Percentiles rank a stretch among this genome's conserved stretches.
These are phyloP conservation scores for Irpex rosettiformis DNA, from an alignment of 1,284 basidiomycete genomes.

Conservation along the genomic window DNA sequence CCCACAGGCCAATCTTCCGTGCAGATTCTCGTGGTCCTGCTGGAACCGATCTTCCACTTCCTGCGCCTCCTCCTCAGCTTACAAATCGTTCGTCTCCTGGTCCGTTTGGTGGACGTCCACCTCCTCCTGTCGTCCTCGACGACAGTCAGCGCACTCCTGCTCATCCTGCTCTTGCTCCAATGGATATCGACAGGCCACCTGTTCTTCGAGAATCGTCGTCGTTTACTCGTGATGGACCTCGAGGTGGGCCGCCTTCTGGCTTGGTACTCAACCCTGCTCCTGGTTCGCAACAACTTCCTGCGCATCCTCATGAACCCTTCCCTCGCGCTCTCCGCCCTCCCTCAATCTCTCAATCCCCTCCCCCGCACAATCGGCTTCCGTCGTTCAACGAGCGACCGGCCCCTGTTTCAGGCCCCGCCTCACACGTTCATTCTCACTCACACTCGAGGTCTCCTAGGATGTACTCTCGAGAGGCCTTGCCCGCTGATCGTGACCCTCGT, in stretches of 20 bases:
- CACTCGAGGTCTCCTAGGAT: conserved; percentile 54
- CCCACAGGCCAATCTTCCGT: conserved; percentile 54
- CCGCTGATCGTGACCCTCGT: conserved; percentile 26
- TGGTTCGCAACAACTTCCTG: conserved; percentile 41
- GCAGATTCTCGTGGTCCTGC: conserved; percentile 58
- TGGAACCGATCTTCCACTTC: conserved; percentile 53
- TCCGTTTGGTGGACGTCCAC: conserved; percentile 75
- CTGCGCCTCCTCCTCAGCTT: conserved; percentile 51
- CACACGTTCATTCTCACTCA: conserved; percentile 17
- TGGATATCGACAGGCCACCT: conserved; percentile 68
- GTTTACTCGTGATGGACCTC: conserved; percentile 40
- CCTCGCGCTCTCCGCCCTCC: conserved; percentile 41
- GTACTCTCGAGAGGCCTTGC: conserved; percentile 46
- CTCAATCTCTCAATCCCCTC: conserved; percentile 52
- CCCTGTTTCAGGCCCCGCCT: conserved; percentile 45
- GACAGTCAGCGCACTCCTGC: conserved; percentile 59
- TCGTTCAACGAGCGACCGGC: conserved; percentile 40
- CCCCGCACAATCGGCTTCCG: conserved; percentile 44
- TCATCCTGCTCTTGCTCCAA: conserved; percentile 75
- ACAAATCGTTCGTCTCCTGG: conserved; percentile 51
- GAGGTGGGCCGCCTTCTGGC: conserved; percentile 44
- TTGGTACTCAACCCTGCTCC: conserved; percentile 64
- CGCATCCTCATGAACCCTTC: conserved; percentile 50
- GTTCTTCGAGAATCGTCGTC: conserved; percentile 44
- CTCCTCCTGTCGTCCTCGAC: conserved; percentile 73